Percentiles rank a stretch among this genome's conserved stretches.
Conservation (phyloP, 2,329 filamentous ascomycete species). For the Fusarium setosum region DNA sequence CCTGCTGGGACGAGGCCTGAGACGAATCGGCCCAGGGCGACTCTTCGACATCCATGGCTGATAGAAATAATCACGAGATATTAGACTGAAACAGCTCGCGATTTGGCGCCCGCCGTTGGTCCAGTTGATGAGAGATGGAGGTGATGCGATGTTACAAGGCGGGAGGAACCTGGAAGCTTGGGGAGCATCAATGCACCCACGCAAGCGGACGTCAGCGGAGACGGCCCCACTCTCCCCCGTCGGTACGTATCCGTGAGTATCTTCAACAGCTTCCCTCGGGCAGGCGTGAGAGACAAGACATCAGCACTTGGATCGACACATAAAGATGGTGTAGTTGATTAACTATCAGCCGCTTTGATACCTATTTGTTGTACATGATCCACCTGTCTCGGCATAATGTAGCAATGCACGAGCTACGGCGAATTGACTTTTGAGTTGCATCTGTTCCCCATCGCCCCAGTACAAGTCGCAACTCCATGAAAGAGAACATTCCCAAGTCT, state of each 20-base stretch:
- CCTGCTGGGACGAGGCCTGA: conserved; percentile 47
- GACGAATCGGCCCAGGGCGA: conserved; percentile 65
- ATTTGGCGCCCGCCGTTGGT: conserved; percentile 8
- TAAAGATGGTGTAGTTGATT: neutral
- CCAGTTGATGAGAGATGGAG: conserved; percentile 30
- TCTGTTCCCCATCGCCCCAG: neutral
- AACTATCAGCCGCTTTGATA: neutral
- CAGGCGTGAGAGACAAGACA: neutral
- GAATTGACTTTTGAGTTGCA: neutral
- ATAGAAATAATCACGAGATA: conserved; percentile 8
- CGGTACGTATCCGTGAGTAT: conserved; percentile 28
- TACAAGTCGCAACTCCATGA: neutral
- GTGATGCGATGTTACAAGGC: conserved; percentile 25
- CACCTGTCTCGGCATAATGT: neutral
- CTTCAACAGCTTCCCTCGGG: neutral
- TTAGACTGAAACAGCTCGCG: conserved; percentile 13
- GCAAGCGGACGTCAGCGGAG: conserved; percentile 38
- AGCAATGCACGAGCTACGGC: neutral
- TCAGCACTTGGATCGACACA: neutral
- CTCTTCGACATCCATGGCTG: conserved; percentile 62
- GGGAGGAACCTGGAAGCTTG: conserved; percentile 32
- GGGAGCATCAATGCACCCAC: conserved; percentile 16
- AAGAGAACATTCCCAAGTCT: neutral
- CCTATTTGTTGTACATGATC: neutral
- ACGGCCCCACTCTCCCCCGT: conserved; percentile 34